Base-by-base conservation (phyloP, 768 basidiomycete species). In the Leccinum uliginosum region DNA sequence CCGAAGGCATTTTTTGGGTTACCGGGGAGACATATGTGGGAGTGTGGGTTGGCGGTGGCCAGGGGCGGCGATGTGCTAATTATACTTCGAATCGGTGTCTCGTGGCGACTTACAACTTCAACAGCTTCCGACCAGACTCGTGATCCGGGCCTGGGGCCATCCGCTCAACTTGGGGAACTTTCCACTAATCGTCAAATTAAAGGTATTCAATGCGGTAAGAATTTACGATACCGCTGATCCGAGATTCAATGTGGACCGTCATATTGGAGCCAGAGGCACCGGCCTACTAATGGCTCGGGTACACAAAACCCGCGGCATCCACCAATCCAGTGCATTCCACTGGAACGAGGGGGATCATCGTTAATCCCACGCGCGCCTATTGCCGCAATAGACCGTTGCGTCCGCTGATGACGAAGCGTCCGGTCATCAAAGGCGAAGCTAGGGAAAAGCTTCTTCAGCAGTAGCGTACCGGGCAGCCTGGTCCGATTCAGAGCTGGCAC, bases 1-100 rank as follows among this genome's bases (percentile, higher is more conserved):
- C 35, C 24, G 15, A 53, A 43, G 44, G 38, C 69, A 71, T 70
- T 59, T 57, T 50, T 47, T 23, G 0, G 8, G 11, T 40, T 46
- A 11, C 14, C 52, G 57, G 29, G 47, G 23, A 38, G 58, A 56
- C 64, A 72, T 66, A 38, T 40, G 38, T 40, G 32, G 46, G 44
- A 32, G 38, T n/a, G 49, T 54, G 47, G 24, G 35, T n/a, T 43
- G n/a, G 38, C 38, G 40, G 19, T 19, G 40, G 19, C 11, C 40
- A 43, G 47, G 38, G 50, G 15, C n/a, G 32, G 19, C n/a, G 57
- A 49, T 34, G 58, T 50, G 54, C 17, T 53, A 59, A 59, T 50
- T 45, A 34, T 51, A 9, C 15, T 12, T 17, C 12, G n/a, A n/a
- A n/a, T n/a, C n/a, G 19, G n/a, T 14, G 26, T 43, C n/a, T 43